These are phyloP conservation scores for Candida boleticola DNA, from an alignment of 805 yeast genomes.

Conservation along the genomic window DNA sequence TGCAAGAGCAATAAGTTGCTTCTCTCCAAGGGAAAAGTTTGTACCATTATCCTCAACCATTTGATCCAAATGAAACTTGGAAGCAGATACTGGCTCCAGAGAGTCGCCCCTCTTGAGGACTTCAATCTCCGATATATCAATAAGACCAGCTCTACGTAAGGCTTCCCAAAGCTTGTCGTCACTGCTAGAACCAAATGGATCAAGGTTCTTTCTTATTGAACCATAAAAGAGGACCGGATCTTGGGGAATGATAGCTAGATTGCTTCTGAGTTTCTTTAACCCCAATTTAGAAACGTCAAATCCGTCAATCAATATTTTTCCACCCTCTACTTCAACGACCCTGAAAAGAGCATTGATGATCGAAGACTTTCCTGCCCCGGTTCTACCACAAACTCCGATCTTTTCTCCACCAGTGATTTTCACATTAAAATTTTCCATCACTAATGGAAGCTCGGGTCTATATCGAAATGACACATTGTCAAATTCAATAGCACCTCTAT, in stretches of 20 bases:
- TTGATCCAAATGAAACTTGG: constrained; percentile 15
- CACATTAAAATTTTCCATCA: constrained; percentile 10
- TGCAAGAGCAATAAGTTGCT: constrained; percentile 16
- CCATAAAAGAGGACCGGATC: constrained; percentile 19
- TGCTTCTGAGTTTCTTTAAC: constrained; percentile 11
- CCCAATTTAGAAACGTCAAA: constrained; percentile 13
- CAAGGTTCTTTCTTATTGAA: constrained; percentile 15
- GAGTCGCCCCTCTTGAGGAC: constrained; percentile 1
- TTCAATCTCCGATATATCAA: constrained; percentile 18
- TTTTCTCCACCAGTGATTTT: constrained; percentile 10
- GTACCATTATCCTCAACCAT: constrained; percentile 14
- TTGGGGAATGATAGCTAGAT: constrained; percentile 18
- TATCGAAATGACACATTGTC: constrained; percentile 23
- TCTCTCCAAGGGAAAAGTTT: constrained; percentile 18
- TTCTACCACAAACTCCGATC: constrained; percentile 20
- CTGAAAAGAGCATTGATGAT: constrained; percentile 16
- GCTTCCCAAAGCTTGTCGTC: constrained; percentile 16
- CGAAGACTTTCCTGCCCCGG: constrained; percentile 22
- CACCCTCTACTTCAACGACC: constrained; percentile 12
- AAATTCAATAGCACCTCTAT: constrained; percentile 19
- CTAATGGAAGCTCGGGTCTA: constrained; percentile 17
- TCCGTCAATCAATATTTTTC: constrained; percentile 16
- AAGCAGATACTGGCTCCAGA: not conserved
- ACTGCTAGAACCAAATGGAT: constrained; percentile 13
- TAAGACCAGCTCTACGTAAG: constrained; percentile 12